Conservation (phyloP, 176 grass and related monocot genomes). For the Tillandsia fasciculata region DNA sequence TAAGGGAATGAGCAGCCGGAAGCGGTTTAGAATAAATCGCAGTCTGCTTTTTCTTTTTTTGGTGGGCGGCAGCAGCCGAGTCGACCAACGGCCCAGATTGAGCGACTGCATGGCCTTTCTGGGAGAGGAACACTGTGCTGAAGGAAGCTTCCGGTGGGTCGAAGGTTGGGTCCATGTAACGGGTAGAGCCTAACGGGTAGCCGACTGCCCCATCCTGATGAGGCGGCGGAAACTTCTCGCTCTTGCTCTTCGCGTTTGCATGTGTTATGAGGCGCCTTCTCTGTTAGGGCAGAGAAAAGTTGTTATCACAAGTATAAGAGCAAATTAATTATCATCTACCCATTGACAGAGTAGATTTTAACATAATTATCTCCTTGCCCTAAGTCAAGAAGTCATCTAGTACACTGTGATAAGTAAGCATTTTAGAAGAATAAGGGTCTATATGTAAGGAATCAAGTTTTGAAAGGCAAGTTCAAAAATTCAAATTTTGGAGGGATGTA, state of each 20-base stretch:
- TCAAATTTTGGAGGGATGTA: too few species aligned
- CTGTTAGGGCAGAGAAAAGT: conserved; percentile 26
- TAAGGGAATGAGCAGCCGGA: conserved; percentile 29
- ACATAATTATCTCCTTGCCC: not conserved
- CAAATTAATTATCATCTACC: not conserved
- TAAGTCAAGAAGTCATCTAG: too few species aligned
- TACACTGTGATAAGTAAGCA: too few species aligned
- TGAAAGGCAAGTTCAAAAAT: too few species aligned
- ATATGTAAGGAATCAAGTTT: too few species aligned
- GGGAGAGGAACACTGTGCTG: conserved; percentile 63
- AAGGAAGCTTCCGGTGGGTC: conserved; percentile 63
- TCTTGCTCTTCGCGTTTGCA: conserved; percentile 74
- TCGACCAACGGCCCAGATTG: conserved; percentile 82
- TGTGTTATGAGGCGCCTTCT: conserved; percentile 52
- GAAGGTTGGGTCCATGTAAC: conserved; percentile 55
- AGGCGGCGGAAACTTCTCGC: conserved; percentile 79
- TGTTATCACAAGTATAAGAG: not conserved
- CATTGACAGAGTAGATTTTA: not conserved
- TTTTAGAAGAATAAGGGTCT: too few species aligned
- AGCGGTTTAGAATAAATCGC: conserved; percentile 56
- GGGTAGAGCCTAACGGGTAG: conserved; percentile 57
- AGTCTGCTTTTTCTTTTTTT: conserved; percentile 53
- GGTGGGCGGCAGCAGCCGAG: conserved; percentile 33
- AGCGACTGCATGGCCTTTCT: conserved; percentile 48
- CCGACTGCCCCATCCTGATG: conserved; percentile 64